Evolutionary conservation across 306 rosid species (phyloP), one percentile per base, ranked within the genome.

Genomic region (Corylus heterophylla): DNA sequence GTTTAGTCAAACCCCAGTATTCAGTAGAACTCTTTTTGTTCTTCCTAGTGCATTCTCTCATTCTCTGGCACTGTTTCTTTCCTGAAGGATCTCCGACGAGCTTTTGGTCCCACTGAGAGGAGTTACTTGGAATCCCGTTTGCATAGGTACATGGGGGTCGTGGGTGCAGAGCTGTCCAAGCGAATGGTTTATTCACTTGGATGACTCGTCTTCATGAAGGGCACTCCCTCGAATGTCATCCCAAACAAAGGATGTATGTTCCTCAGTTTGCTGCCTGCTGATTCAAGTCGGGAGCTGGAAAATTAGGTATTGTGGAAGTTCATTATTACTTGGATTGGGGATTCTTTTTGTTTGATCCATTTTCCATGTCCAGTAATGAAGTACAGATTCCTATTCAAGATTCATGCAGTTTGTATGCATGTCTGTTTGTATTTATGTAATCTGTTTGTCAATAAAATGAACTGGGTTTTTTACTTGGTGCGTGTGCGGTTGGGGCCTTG

Each of bases 101-200:
- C 79, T 70, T 54, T 87, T 79, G 80, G 77, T 79, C 81, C 88
- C 0, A 25, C 79, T 51, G 79, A 76, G 74, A 78, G 82, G 49
- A 82, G 75, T 58, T 79, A 83, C 87, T 78, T 93, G 90, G 96
- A 93, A 73, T 50, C 81, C 37, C 97, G 86, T 88, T 73, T 93
- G 93, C 88, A 48, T 73, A 83, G 81, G 76, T 96, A 91, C 87
- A 84, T 45, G 78, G 85, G 79, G 29, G 93, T 90, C 22, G 99
- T 89, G 55, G 98, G 98, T 59, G 47, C 83, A 48, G 89, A 79
- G 81, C 83, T 96, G 8, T 88, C 94, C 1, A 93, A 89, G 86
- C 87, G 88, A 80, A 85, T 93, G 87, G 88, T 91, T 37, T 90
- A 82, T 83, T 87, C 84, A 69, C 85, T 89, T 8, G 73, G 80